These are phyloP conservation scores for Boletus sensibilis DNA, from an alignment of 768 basidiomycete species.

Conservation along the genomic window DNA sequence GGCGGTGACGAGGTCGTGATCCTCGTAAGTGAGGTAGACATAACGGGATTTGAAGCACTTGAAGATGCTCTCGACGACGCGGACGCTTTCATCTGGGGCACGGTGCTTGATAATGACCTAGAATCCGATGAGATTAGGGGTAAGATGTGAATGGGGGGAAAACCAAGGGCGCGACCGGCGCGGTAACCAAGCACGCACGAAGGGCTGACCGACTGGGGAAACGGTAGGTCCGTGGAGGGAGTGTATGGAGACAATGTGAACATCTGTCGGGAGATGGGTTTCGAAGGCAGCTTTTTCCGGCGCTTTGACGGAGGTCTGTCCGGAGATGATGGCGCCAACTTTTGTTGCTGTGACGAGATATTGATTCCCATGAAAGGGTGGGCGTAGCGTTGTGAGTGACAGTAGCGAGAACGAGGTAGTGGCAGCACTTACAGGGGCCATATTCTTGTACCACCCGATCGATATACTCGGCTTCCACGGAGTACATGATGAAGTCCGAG, in stretches of 20 bases:
- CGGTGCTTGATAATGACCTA: conserved; percentile 91
- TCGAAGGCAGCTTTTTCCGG: conserved; percentile 93
- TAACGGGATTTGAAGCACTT: conserved; percentile 77
- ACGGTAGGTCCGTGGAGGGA: conserved; percentile 94
- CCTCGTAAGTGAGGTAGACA: conserved; percentile 93
- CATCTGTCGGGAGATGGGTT: conserved; percentile 78
- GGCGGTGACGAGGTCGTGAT: conserved; percentile 94
- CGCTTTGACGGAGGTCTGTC: conserved; percentile 96
- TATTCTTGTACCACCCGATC: conserved; percentile 79
- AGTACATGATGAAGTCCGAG: conserved; percentile 93
- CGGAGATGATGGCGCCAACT: conserved; percentile 85
- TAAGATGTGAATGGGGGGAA: neutral
- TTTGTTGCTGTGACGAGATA: conserved; percentile 70
- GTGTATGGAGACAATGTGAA: conserved; percentile 89
- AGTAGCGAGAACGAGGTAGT: neutral
- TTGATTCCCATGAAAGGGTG: neutral
- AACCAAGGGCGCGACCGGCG: neutral
- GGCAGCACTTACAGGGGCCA: conserved; percentile 73
- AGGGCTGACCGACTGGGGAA: conserved; percentile 82
- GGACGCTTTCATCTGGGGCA: conserved; percentile 67
- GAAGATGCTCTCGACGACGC: conserved; percentile 80
- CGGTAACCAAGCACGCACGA: conserved; percentile 50
- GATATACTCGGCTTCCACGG: conserved; percentile 90
- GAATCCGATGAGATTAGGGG: neutral
- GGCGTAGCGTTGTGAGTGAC: neutral